Percentiles rank a stretch among this genome's conserved stretches.
Evolutionary conservation across 139 green algal species (phyloP).

Genomic region (Deuterostichococcus epilithicus): DNA sequence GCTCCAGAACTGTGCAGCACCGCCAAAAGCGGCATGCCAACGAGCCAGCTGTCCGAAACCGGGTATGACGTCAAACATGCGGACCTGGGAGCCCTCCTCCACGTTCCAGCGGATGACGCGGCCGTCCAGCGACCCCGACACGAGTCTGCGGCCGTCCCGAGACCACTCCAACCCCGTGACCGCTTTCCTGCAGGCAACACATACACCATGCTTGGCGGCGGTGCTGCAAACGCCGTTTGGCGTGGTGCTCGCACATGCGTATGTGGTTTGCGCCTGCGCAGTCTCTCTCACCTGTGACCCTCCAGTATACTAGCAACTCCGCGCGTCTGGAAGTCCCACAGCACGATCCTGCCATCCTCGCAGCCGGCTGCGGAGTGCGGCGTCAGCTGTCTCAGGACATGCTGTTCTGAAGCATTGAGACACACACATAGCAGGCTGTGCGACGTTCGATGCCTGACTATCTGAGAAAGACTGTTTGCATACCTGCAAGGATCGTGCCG

Average conservation of each 20-base stretch:
- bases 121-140: constrained; percentile 49
- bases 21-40: not conserved
- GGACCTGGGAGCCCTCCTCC: constrained; percentile 5
- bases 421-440: not conserved
- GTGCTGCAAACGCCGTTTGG: no score
- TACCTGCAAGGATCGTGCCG: constrained; percentile 76
- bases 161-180: constrained; percentile 72
- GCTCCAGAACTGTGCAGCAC: no score
- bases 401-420: not conserved
- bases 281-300: constrained; percentile 43
- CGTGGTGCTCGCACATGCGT: no score
- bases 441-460: no score
- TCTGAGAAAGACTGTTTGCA: not conserved
- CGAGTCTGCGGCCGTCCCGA: constrained; percentile 52
- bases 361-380: constrained; percentile 62
- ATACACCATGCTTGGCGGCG: no score
- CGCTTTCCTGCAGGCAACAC: not conserved
- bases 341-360: constrained; percentile 60
- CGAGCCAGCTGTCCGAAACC: no score
- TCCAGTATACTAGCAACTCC: constrained; percentile 44
- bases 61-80: not conserved
- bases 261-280: not conserved
- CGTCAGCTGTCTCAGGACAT: not conserved
- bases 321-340: constrained; percentile 86
- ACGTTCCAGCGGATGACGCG: constrained; percentile 67